These are phyloP conservation scores for Calcarisporium arbuscula DNA, from an alignment of 2,329 filamentous ascomycete genomes.

Conservation along the genomic window DNA sequence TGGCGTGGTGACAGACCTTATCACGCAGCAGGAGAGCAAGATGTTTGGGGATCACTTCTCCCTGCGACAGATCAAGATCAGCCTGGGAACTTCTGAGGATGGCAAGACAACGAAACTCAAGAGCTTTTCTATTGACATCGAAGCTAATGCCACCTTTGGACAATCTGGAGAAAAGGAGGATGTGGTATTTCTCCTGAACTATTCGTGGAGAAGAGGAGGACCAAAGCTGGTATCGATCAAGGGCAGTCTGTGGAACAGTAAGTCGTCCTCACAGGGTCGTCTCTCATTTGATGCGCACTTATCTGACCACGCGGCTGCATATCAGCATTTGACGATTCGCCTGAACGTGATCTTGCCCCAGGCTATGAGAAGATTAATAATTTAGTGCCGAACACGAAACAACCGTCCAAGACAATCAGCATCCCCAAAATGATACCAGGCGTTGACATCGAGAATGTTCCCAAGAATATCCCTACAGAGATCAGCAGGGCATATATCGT, in stretches of 20 bases:
- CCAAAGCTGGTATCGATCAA: neutral
- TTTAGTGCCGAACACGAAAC: conserved; percentile 1
- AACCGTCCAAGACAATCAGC: conserved; percentile 3
- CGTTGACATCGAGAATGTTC: conserved; percentile 2
- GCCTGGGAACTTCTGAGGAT: neutral
- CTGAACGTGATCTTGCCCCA: conserved; percentile 2
- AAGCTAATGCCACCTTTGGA: neutral
- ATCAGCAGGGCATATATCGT: conserved; percentile 5
- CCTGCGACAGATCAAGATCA: no score
- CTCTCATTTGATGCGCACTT: no score
- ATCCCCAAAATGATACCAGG: conserved; percentile 4
- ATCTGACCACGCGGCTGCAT: no score
- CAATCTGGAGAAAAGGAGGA: no score
- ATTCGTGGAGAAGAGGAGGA: neutral
- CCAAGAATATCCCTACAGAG: conserved; percentile 7
- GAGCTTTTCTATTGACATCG: neutral
- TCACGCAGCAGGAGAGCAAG: no score
- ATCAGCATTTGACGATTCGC: conserved; percentile 1
- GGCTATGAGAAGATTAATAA: conserved; percentile 2
- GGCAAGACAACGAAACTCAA: neutral
- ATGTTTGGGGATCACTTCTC: no score
- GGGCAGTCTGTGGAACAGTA: neutral
- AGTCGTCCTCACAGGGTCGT: neutral
- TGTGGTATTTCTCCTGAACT: no score
- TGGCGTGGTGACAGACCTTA: no score